Conservation (phyloP, 1,139 yeast species). For the Blastobotrys indianensis region DNA sequence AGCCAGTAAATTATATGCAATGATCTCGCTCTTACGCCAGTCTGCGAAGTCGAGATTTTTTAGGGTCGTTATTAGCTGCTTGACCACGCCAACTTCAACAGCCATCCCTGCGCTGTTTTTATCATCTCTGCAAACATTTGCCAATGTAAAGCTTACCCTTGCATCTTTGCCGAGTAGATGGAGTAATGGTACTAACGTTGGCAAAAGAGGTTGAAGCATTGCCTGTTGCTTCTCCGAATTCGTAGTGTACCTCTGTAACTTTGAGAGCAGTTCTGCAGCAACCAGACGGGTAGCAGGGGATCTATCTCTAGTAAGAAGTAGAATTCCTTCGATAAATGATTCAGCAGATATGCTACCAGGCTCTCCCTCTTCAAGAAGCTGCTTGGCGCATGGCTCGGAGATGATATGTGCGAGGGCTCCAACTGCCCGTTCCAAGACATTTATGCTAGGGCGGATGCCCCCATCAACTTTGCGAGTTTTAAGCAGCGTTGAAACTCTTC, state of each 20-base stretch:
- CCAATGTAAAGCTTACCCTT: constrained; percentile 27
- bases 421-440: constrained; percentile 22
- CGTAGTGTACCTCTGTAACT: constrained; percentile 24
- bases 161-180: constrained; percentile 25
- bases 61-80: constrained; percentile 23
- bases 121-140: constrained; percentile 30
- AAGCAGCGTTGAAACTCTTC: too few relatives aligned
- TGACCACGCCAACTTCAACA: constrained; percentile 33
- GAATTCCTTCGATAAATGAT: constrained; percentile 22
- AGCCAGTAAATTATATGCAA: constrained; percentile 28
- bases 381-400: constrained; percentile 11
- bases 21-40: constrained; percentile 23
- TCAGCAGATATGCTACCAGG: not conserved
- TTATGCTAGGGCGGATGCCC: too few relatives aligned
- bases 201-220: constrained; percentile 30
- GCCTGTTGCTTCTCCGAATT: constrained; percentile 20
- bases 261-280: constrained; percentile 31
- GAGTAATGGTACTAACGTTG: constrained; percentile 33
- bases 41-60: constrained; percentile 18
- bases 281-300: constrained; percentile 29
- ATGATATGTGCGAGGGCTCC: constrained; percentile 29
- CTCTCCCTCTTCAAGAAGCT: constrained; percentile 8
- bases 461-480: too few relatives aligned
- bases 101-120: constrained; percentile 31
- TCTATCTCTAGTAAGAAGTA: constrained; percentile 25